These are phyloP conservation scores for Pestalotiopsis sp. DNA, from an alignment of 2,329 filamentous ascomycete genomes.

Conservation along the genomic window DNA sequence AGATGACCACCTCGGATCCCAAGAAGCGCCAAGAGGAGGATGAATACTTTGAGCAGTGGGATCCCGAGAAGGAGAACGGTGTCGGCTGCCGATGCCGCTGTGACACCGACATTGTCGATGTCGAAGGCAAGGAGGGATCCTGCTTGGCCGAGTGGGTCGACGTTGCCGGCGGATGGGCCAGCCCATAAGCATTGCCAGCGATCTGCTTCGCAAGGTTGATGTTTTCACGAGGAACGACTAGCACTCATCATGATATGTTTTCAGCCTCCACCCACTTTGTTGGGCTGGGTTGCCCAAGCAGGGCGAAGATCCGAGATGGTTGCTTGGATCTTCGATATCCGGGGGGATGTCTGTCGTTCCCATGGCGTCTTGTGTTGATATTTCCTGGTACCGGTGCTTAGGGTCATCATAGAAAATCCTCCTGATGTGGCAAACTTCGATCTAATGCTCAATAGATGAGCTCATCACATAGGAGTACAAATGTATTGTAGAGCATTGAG, in stretches of 20 bases:
- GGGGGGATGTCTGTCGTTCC: background rate
- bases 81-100: slow-evolving; percentile 96
- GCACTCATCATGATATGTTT: background rate
- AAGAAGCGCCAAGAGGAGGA: slow-evolving; percentile 90
- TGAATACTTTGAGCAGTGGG: slow-evolving; percentile 90
- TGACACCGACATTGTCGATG: slow-evolving; percentile 95
- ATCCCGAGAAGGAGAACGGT: slow-evolving; percentile 89
- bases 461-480: background rate
- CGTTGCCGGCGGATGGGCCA: slow-evolving; percentile 89
- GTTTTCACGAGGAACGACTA: background rate
- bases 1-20: slow-evolving; percentile 78
- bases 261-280: background rate
- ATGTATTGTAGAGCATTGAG: slow-evolving; percentile 7
- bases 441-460: background rate
- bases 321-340: background rate
- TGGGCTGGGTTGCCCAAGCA: too few relatives aligned
- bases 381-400: background rate
- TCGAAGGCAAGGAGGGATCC: slow-evolving; percentile 95
- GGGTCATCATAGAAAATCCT: slow-evolving; percentile 3
- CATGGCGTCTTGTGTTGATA: background rate
- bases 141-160: slow-evolving; percentile 97
- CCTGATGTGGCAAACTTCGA: background rate
- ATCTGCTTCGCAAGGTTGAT: background rate
- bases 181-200: slow-evolving; percentile 12
- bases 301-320: background rate